Evolutionary conservation across 495 filamentous ascomycete species (phyloP), one percentile per base, ranked within the genome.

Genomic region (Niebla homalea): DNA sequence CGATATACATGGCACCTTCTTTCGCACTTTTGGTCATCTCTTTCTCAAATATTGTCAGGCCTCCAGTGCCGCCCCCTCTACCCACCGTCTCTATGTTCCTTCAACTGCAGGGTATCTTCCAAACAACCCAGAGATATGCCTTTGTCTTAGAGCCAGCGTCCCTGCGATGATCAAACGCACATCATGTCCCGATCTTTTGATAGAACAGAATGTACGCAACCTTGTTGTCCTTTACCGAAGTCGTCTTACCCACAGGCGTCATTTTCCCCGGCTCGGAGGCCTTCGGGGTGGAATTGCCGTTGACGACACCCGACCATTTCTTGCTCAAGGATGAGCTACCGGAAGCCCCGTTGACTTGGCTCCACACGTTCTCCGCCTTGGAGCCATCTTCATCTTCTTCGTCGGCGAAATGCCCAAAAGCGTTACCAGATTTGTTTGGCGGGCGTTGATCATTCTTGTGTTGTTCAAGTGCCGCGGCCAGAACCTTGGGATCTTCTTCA

Each of bases 161-260:
- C 29, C 29, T 32, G 29, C 29, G 7, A 32, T 32, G 29, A 32
- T 32, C 7, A 32, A 32, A 1, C 8, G 29, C 7, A 12, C 10
- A 12, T 32, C 29, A 32, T 32, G 29, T 32, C 29, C 58, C 10
- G 36, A 94, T 78, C 54, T 76, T 80, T 69, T 95, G 81, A 64
- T 98, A 98, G 67, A 98, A 93, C 62, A 98, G 66, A 52, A 98
- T 77, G 66, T 98, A 98, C 14, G 92, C 92, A 47, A 94, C 89
- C 70, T 94, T 94, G 70, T 87, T 93, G 62, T 96, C 93, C 66
- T 83, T 87, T 54, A 84, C 72, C 23, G 76, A 81, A 56, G 82
- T 83, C 16, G 21, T 16, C 64, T 81, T 84, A 41, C 70, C 73
- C 45, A 71, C 57, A 15, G 79, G 76, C 4, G 78, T 78, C 58